Percentiles rank a stretch among this genome's conserved stretches.
phyloP scores from a whole-genome alignment of 2,329 filamentous ascomycete genomes.

The Trichoderma polysporum region DNA sequence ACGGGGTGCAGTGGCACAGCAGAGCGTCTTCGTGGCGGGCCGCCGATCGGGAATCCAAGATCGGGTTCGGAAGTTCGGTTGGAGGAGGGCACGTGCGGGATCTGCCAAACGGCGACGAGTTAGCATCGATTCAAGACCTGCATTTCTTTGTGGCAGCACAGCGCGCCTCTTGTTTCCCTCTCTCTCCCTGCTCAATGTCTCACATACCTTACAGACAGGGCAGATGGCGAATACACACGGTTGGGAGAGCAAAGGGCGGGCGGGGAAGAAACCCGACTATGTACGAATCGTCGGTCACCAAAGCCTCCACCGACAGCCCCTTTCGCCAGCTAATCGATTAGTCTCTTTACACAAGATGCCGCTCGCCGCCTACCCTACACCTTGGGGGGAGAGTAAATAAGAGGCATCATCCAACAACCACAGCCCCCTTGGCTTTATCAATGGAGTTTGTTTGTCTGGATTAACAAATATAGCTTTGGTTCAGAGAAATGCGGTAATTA shows the following conservation, averaged over 20 bases:
- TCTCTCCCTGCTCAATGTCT: not conserved
- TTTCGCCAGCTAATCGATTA: constrained; percentile 5
- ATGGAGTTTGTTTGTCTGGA: too few relatives aligned
- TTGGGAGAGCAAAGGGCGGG: constrained; percentile 6
- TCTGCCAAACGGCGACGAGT: not conserved
- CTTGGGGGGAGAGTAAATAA: not conserved
- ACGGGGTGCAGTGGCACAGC: not conserved
- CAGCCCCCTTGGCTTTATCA: too few relatives aligned
- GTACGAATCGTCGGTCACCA: constrained; percentile 9
- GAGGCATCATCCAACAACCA: not conserved
- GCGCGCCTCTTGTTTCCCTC: not conserved
- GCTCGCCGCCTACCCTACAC: not conserved
- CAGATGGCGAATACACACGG: not conserved
- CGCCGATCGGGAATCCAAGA: constrained; percentile 7
- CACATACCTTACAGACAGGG: constrained; percentile 13
- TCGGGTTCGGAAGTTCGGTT: not conserved
- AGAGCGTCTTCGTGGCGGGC: not conserved
- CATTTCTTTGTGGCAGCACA: not conserved
- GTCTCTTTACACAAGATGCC: not conserved
- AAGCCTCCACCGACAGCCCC: constrained; percentile 16
- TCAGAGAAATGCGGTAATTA: too few relatives aligned
- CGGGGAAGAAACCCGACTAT: constrained; percentile 14
- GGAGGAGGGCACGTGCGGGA: constrained; percentile 16
- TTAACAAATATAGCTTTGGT: too few relatives aligned
- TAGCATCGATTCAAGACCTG: not conserved